Evolutionary conservation across 2,329 filamentous ascomycete genomes (phyloP).

Genomic region (Gaeumannomyces sp.): DNA sequence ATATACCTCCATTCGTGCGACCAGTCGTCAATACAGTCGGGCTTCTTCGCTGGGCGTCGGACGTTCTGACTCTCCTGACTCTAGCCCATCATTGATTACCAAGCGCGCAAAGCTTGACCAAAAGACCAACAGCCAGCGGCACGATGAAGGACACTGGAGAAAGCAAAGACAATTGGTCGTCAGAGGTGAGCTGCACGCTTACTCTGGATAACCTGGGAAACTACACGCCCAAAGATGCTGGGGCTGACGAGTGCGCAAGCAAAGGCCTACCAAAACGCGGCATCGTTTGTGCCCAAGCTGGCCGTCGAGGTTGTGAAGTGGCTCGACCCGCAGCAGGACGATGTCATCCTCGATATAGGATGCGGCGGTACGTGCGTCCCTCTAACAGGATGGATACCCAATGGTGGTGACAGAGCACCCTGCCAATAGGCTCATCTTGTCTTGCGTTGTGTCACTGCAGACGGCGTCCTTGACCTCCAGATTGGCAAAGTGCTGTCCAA

Average conservation of each 20-base stretch:
- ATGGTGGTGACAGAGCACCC: background rate
- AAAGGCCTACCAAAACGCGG: conserved; percentile 48
- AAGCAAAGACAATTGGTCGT: conserved; percentile 32
- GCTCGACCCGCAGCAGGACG: conserved; percentile 51
- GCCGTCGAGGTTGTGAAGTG: conserved; percentile 51
- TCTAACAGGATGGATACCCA: background rate
- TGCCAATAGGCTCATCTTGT: background rate
- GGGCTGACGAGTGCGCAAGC: conserved; percentile 28
- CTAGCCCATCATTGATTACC: no score
- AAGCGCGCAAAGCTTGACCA: background rate
- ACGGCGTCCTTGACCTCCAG: conserved; percentile 52
- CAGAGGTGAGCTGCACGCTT: conserved; percentile 25
- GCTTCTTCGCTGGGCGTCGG: no score
- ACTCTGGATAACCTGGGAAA: conserved; percentile 7
- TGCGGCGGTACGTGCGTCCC: conserved; percentile 46
- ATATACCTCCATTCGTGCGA: no score
- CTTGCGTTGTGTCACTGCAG: conserved; percentile 23
- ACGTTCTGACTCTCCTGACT: no score
- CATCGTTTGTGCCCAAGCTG: conserved; percentile 58
- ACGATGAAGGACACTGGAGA: conserved; percentile 17
- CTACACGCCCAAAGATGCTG: no score
- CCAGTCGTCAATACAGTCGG: no score
- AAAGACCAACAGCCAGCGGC: background rate
- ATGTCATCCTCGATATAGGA: conserved; percentile 55
- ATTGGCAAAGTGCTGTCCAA: conserved; percentile 39